Percentiles rank a stretch among this genome's conserved stretches.
Evolutionary conservation across 2,329 filamentous ascomycete genomes (phyloP).

Genomic region (Pseudonectria foliicola): DNA sequence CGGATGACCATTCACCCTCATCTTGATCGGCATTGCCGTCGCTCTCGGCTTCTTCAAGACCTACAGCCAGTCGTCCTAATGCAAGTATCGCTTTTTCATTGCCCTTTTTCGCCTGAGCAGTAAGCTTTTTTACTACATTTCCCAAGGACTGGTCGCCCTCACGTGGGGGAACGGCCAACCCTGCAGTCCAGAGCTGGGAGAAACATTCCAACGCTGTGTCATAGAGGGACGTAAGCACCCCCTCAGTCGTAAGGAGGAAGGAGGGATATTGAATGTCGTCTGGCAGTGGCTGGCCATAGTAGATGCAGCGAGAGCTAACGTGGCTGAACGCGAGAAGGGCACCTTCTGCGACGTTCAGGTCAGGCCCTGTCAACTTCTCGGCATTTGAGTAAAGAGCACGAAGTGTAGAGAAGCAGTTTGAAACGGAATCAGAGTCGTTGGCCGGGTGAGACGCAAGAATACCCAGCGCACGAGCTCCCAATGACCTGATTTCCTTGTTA

Average conservation of each 20-base stretch:
- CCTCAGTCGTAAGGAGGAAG: conserved; percentile 25
- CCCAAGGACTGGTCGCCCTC: conserved; percentile 25
- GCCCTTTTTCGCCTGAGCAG: conserved; percentile 65
- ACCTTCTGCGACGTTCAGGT: conserved; percentile 41
- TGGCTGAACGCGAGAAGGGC: conserved; percentile 38
- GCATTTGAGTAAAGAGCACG: conserved; percentile 36
- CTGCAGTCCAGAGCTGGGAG: conserved; percentile 40
- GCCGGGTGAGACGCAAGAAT: conserved; percentile 64
- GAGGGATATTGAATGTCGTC: conserved; percentile 23
- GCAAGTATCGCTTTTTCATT: conserved; percentile 77
- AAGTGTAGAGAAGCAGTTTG: conserved; percentile 25
- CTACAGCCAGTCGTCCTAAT: conserved; percentile 68
- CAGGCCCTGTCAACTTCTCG: conserved; percentile 34
- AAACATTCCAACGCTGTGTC: conserved; percentile 39
- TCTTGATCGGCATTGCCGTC: conserved; percentile 1
- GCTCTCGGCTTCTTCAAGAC: conserved; percentile 37
- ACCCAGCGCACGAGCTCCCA: conserved; percentile 65
- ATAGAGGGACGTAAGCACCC: conserved; percentile 29
- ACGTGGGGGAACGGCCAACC: conserved; percentile 29
- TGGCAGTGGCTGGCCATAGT: conserved; percentile 32
- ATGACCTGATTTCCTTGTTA: conserved; percentile 57
- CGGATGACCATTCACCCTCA: conserved; percentile 27
- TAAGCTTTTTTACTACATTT: conserved; percentile 55
- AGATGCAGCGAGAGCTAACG: conserved; percentile 36
- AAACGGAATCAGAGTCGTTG: conserved; percentile 29